Conservation (phyloP, 1,139 yeast species). For the Geotrichum restrictum region DNA sequence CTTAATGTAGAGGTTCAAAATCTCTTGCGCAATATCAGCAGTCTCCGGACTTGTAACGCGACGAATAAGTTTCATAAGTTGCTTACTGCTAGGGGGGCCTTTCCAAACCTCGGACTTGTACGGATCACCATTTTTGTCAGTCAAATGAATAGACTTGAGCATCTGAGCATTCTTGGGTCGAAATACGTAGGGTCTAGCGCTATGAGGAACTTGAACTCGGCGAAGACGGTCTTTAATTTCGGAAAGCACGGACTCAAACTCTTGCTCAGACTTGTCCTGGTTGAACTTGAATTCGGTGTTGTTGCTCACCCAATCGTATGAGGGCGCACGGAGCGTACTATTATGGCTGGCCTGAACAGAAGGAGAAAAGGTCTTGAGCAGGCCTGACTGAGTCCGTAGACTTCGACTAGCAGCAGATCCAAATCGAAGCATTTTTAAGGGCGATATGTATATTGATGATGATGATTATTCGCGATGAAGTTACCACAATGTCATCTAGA, state of each 20-base stretch:
- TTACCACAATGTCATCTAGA: background rate
- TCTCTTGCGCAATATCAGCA: slow-evolving; percentile 8
- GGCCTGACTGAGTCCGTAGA: slow-evolving; percentile 2
- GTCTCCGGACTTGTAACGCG: slow-evolving; percentile 11
- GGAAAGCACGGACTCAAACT: slow-evolving; percentile 11
- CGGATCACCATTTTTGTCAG: slow-evolving; percentile 20
- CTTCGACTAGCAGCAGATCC: slow-evolving; percentile 8
- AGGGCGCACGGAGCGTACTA: background rate
- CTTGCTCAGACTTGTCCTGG: slow-evolving; percentile 10
- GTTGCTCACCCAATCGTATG: slow-evolving; percentile 17
- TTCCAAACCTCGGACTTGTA: slow-evolving; percentile 15
- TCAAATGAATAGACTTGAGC: slow-evolving; percentile 11
- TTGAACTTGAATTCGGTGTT: slow-evolving; percentile 14
- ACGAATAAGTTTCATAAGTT: slow-evolving; percentile 13
- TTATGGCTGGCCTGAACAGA: slow-evolving; percentile 2
- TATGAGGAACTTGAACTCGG: slow-evolving; percentile 18
- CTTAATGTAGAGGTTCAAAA: slow-evolving; percentile 14
- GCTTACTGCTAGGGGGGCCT: slow-evolving; percentile 19
- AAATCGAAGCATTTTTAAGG: slow-evolving; percentile 7
- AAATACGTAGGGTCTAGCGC: slow-evolving; percentile 15
- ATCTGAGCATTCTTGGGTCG: slow-evolving; percentile 20
- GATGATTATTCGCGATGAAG: background rate
- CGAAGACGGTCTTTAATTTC: slow-evolving; percentile 18
- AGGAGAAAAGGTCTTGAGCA: background rate
- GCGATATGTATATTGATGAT: background rate